Evolutionary conservation across 148 eudicot species (phyloP), one percentile per base, ranked within the genome.

Genomic region (Chenopodium formosanum): DNA sequence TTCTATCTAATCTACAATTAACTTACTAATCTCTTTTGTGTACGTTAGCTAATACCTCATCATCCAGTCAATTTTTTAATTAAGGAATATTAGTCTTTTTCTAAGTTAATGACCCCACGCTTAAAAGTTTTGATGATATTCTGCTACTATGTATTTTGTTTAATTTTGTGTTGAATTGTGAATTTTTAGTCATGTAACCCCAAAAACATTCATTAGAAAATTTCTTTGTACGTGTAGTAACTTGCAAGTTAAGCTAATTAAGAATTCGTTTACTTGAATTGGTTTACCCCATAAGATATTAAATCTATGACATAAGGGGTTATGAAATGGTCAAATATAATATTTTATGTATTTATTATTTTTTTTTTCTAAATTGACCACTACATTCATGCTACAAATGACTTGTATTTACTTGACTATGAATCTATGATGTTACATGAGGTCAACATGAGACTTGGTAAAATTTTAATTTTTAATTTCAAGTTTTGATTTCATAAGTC

Each of bases 31-130:
- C 47, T 67, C 65, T 17, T 81, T 69, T 58, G 70, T 63, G 25
- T 82, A 71, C 84, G 84, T 82, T 50, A 58, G 84, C 80, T 82
- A 82, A 40, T 82, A 82, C 84, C 70, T 82, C 84, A 82, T 29
- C 72, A 82, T 23, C 70, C 10, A 72, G 17, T 60, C 62, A 56
- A 14, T 12, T 56, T 14, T 52, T 10, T 22, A 27, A 13, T 63
- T 64, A 7, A 73, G 22, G n/a, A 7, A 40, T 40, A 40, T 50
- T 53, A 80, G 65, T 52, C 19, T 11, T 53, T 20, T 40, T 40
- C 44, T 40, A 40, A 40, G 50, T 4, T 17, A 2, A 52, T 47
- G 65, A 40, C 66, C 75, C 81, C 75, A 63, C 53, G 13, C 47
- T 47, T 66, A 10, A 52, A 48, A 69, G 65, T 68, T 62, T 37